Evolutionary conservation across 2,329 filamentous ascomycete genomes (phyloP).

Genomic region (Ophiostoma perfectum): DNA sequence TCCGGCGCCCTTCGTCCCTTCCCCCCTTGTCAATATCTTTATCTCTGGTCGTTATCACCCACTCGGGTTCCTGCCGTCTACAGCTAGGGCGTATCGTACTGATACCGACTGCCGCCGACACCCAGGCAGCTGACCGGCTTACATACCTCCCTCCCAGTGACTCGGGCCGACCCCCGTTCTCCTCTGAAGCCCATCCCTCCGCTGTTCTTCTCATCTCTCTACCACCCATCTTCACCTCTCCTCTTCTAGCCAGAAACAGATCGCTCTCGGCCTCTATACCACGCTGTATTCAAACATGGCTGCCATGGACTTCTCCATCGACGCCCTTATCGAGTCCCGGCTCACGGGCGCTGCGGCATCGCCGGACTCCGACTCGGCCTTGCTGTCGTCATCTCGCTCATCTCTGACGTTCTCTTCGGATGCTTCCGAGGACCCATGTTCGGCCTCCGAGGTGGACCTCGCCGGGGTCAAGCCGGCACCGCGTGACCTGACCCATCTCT

Average conservation of each 20-base stretch:
- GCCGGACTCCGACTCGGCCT: background rate
- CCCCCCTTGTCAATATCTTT: constrained; percentile 5
- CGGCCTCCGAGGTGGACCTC: constrained; percentile 28
- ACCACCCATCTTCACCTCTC: background rate
- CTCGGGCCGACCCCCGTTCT: background rate
- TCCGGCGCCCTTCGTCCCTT: background rate
- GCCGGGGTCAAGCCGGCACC: constrained; percentile 39
- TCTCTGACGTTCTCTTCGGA: background rate
- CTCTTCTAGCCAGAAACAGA: background rate
- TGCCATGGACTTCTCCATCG: constrained; percentile 16
- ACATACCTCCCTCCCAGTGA: constrained; percentile 5
- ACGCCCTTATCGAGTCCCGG: constrained; percentile 18
- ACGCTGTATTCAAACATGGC: background rate
- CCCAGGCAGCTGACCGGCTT: constrained; percentile 6
- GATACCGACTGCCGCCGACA: constrained; percentile 8
- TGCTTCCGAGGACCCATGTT: background rate
- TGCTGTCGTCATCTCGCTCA: constrained; percentile 8
- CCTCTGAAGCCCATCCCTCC: no score
- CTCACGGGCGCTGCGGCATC: constrained; percentile 5
- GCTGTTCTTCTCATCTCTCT: background rate
- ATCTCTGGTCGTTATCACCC: background rate
- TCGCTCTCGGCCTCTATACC: no score
- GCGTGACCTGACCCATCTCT: constrained; percentile 72
- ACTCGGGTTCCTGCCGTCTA: constrained; percentile 1
- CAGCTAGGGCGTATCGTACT: background rate